Conservation (phyloP, 768 basidiomycete species). For the Amanita rubescens region DNA sequence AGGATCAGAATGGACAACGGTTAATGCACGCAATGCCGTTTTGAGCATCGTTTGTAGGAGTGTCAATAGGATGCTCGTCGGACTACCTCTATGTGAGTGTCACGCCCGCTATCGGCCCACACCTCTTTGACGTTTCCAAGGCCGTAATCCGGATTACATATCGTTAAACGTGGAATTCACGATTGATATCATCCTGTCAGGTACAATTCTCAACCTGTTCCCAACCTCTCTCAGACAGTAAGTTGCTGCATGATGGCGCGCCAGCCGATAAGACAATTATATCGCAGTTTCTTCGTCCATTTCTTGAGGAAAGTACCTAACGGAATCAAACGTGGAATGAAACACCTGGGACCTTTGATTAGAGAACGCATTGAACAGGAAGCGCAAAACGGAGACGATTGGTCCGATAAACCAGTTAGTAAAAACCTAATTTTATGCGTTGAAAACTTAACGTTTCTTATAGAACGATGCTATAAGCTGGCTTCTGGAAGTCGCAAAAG, state of each 20-base stretch:
- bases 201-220: slow-evolving; percentile 16
- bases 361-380: slow-evolving; percentile 18
- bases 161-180: slow-evolving; percentile 13
- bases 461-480: slow-evolving; percentile 43
- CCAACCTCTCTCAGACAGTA: slow-evolving; percentile 20
- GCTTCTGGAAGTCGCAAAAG: slow-evolving; percentile 30
- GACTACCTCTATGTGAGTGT: slow-evolving; percentile 18
- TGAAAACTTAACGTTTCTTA: background rate
- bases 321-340: slow-evolving; percentile 9
- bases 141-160: slow-evolving; percentile 15
- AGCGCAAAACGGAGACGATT: slow-evolving; percentile 19
- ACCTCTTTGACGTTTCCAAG: slow-evolving; percentile 4
- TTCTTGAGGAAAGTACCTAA: slow-evolving; percentile 10
- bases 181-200: slow-evolving; percentile 11
- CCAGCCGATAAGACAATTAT: background rate
- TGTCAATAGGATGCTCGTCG: slow-evolving; percentile 18
- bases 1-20: background rate
- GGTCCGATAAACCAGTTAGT: slow-evolving; percentile 23
- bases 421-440: background rate
- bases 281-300: slow-evolving; percentile 11
- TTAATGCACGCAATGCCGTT: slow-evolving; percentile 9
- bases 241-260: background rate
- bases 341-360: slow-evolving; percentile 21
- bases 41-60: slow-evolving; percentile 17
- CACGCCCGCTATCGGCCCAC: no score